Evolutionary conservation across 1,284 basidiomycete species (phyloP).

Genomic region (Boletus subluridellus): DNA sequence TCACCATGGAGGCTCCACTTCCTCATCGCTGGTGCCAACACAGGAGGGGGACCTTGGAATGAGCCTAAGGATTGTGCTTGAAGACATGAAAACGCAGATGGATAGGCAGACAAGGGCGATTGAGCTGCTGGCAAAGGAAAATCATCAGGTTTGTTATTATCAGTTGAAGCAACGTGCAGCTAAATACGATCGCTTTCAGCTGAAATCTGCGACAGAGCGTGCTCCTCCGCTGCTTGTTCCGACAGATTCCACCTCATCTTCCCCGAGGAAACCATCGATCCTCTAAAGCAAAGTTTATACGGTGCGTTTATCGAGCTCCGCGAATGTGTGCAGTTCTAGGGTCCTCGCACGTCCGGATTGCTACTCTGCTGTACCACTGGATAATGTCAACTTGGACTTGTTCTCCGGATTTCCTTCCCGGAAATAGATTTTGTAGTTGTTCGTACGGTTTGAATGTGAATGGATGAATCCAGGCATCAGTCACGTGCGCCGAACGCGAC

Average conservation of each 20-base stretch:
- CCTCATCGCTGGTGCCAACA: slow-evolving; percentile 15
- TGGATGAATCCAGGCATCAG: background rate
- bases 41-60: slow-evolving; percentile 25
- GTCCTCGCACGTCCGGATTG: background rate
- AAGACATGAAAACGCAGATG: slow-evolving; percentile 34
- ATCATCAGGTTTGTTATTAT: slow-evolving; percentile 26
- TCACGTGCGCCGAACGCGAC: slow-evolving; percentile 35
- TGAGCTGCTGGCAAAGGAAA: slow-evolving; percentile 32
- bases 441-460: background rate
- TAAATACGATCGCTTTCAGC: slow-evolving; percentile 15
- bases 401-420: slow-evolving; percentile 1
- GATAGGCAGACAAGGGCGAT: slow-evolving; percentile 32
- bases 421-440: slow-evolving; percentile 12
- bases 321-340: background rate
- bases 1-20: slow-evolving; percentile 11
- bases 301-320: background rate
- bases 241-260: slow-evolving; percentile 15
- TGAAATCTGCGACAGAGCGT: slow-evolving; percentile 23
- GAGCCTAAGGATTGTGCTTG: slow-evolving; percentile 28
- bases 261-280: slow-evolving; percentile 18
- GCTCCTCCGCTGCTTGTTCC: slow-evolving; percentile 10
- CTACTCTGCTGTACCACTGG: background rate
- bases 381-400: background rate
- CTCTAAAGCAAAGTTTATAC: slow-evolving; percentile 2
- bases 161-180: background rate